Base-by-base conservation (phyloP, 2,329 filamentous ascomycete genomes). In the Claviceps paspali region DNA sequence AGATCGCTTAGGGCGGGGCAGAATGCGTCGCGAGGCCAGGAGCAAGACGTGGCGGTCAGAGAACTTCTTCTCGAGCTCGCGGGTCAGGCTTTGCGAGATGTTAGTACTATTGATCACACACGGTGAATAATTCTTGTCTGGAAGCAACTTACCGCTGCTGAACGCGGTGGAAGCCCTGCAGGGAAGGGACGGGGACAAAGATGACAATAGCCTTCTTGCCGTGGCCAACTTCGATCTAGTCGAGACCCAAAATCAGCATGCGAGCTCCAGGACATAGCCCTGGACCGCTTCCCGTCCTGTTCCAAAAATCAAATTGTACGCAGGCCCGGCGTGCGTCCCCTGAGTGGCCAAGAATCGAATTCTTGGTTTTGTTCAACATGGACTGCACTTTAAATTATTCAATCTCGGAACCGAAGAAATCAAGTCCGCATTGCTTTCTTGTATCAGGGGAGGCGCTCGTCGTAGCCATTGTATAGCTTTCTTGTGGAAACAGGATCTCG, bases 41-140 rank as follows among this genome's bases (percentile, higher is more conserved):
- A 98, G 86, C 66, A 98, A 76, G 66, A 98, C 91, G 70, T 98
- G 91, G 70, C 91, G 91, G 78, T 98, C 91, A 50, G 91, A 96
- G 85, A 98, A 98, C 76, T 98, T 98, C 86, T 98, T 98, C 82
- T 98, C 91, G 63, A 98, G 87, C 78, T 98, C 91, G 71, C 91
- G 91, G 68, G 91, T 98, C 63, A 98, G 80, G 64, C 88, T 96
- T 41, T 4, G 3, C n/a, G 2, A 5, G 7, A 23, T 18, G 24
- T 30, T 17, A 33, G 28, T 24, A 12, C 3, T 17, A 19, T 10
- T 17, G 7, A 17, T 7, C 11, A 15, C 4, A 12, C 1, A 15
- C 3, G 30, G 10, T 19, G n/a, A 15, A n/a, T 3, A 18, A 22
- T 5, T 3, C 15, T 22, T 4, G 3, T 18, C 7, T 14, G 3